These are phyloP conservation scores for Piedraia hortae DNA, from an alignment of 2,329 filamentous ascomycete species.

Conservation along the genomic window DNA sequence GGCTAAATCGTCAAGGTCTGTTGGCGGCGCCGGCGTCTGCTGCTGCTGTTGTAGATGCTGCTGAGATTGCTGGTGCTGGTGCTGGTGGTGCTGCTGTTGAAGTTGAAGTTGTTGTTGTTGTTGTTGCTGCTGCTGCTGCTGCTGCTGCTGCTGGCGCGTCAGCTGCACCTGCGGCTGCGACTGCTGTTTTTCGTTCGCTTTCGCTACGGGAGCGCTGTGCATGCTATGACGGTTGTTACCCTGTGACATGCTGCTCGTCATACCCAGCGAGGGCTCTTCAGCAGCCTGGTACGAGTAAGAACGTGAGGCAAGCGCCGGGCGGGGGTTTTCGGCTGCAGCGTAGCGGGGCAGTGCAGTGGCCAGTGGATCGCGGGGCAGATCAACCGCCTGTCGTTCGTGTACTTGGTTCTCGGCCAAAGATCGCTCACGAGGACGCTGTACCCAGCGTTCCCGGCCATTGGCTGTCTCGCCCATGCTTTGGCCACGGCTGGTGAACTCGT, in stretches of 20 bases:
- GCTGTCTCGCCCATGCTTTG: too few relatives aligned
- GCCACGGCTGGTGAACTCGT: too few relatives aligned
- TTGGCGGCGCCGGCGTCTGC: neutral
- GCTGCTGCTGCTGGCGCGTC: neutral
- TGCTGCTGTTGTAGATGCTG: conserved; percentile 1
- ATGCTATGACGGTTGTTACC: too few relatives aligned
- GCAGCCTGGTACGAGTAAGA: neutral
- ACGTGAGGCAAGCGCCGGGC: neutral
- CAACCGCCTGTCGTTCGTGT: too few relatives aligned
- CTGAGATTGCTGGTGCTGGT: conserved; percentile 1
- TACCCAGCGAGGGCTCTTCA: neutral
- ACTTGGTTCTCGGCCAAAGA: too few relatives aligned
- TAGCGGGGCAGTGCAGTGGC: too few relatives aligned
- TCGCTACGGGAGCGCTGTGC: neutral
- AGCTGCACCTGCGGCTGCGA: neutral
- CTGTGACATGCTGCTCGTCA: neutral
- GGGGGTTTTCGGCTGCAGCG: neutral
- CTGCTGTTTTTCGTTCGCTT: neutral
- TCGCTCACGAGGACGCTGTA: too few relatives aligned
- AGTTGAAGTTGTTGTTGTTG: conserved; percentile 1
- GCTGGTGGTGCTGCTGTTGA: conserved; percentile 3
- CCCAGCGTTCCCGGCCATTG: too few relatives aligned
- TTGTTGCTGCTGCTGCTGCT: neutral
- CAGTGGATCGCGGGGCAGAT: too few relatives aligned
- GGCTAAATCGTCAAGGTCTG: neutral